phyloP scores from a whole-genome alignment of 441 rosid species.

The Dalechampia spathulata region DNA sequence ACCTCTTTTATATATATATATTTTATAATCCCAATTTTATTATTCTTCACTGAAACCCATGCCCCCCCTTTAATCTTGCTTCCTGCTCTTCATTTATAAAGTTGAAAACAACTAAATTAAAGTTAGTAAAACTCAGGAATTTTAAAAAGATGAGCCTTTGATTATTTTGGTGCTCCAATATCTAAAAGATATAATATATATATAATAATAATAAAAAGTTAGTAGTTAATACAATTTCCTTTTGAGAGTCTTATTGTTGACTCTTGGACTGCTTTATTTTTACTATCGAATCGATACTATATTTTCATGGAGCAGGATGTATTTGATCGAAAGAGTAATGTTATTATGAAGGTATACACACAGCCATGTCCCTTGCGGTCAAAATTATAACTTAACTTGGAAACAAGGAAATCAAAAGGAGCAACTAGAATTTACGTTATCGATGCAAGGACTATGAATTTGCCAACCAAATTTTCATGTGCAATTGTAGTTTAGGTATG shows the following conservation, averaged over 20 bases:
- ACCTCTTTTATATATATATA: background rate
- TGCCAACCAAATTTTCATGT: conserved; percentile 18
- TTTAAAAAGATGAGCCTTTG: background rate
- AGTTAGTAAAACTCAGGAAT: background rate
- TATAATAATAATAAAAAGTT: too few relatives aligned
- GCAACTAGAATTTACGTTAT: background rate
- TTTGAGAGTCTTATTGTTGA: background rate
- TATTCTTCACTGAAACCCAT: conserved; percentile 38
- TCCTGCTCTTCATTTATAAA: background rate
- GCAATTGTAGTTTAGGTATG: conserved; percentile 12
- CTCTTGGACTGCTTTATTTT: background rate
- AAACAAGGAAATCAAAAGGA: conserved; percentile 7
- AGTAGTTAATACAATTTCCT: background rate
- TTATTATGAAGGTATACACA: too few relatives aligned
- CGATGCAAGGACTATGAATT: background rate
- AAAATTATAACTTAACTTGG: conserved; percentile 10
- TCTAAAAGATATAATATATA: background rate
- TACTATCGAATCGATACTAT: background rate
- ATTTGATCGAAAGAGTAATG: too few relatives aligned
- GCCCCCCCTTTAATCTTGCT: conserved; percentile 14
- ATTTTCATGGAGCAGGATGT: too few relatives aligned
- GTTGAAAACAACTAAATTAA: background rate
- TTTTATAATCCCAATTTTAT: conserved; percentile 17
- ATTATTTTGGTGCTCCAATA: background rate
- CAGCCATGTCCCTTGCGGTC: too few relatives aligned